phyloP scores from a whole-genome alignment of 352 stramenopile species.

The Elongisporangium prolatum region DNA sequence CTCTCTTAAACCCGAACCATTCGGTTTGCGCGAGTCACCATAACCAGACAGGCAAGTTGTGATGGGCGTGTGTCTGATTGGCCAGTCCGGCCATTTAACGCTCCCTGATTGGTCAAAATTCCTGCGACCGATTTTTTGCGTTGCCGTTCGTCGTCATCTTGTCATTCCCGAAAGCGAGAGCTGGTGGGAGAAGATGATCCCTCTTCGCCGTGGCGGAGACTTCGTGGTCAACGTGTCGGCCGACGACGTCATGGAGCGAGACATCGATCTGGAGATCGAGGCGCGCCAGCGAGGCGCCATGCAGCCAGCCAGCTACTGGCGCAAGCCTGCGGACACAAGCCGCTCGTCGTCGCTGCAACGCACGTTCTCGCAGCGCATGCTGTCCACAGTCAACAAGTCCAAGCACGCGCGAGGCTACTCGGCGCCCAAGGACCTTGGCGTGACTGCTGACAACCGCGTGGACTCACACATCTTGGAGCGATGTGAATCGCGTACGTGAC shows the following conservation, averaged over 20 bases:
- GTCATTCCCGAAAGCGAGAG: not conserved
- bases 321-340: conserved; percentile 2
- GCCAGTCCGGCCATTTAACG: not conserved
- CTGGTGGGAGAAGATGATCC: not conserved
- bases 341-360: conserved; percentile 6
- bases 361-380: conserved; percentile 63
- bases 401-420: conserved; percentile 12
- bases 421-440: not conserved
- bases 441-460: not conserved
- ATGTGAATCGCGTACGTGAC: not conserved
- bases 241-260: conserved; percentile 58
- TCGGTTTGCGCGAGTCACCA: not conserved
- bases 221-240: conserved; percentile 52
- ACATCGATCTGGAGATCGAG: conserved; percentile 74
- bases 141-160: not conserved
- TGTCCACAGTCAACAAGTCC: conserved; percentile 28
- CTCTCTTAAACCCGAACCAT: not conserved
- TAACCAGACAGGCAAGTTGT: not conserved
- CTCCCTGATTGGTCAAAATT: not conserved
- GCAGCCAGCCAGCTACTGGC: conserved; percentile 9
- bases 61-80: not conserved
- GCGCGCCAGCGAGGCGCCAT: conserved; percentile 33
- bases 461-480: not conserved
- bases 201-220: conserved; percentile 2
- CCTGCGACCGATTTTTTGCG: not conserved